Evolutionary conservation across 2,329 filamentous ascomycete genomes (phyloP).

Genomic region (Trichoderma arundinaceum): DNA sequence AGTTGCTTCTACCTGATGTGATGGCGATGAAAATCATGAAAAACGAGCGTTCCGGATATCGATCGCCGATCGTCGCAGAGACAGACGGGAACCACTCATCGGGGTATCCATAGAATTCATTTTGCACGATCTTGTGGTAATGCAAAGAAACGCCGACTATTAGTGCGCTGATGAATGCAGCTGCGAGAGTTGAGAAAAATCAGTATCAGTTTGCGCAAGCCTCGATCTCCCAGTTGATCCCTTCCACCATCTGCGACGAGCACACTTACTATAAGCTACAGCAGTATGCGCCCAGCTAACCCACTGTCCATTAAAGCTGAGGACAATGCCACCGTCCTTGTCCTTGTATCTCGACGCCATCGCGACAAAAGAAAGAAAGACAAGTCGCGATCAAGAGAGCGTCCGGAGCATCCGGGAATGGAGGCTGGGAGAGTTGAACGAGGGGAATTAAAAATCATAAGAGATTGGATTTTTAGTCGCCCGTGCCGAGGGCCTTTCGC

Average conservation of each 20-base stretch:
- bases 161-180: constrained; percentile 85
- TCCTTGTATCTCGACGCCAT: constrained; percentile 64
- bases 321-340: constrained; percentile 64
- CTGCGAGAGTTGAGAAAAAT: constrained; percentile 47
- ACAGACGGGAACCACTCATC: constrained; percentile 97
- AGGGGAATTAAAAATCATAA: constrained; percentile 28
- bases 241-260: not conserved
- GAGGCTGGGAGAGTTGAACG: constrained; percentile 20
- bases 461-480: constrained; percentile 29
- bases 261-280: constrained; percentile 74
- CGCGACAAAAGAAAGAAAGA: constrained; percentile 34
- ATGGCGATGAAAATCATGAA: constrained; percentile 98
- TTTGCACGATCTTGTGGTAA: constrained; percentile 96
- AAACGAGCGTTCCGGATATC: constrained; percentile 93
- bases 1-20: constrained; percentile 72
- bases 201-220: constrained; percentile 34
- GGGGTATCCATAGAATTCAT: constrained; percentile 93
- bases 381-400: constrained; percentile 38
- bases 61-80: constrained; percentile 94
- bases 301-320: constrained; percentile 83
- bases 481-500: constrained; percentile 35
- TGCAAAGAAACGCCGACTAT: constrained; percentile 81
- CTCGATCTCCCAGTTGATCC: not conserved
- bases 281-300: constrained; percentile 86
- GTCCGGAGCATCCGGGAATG: constrained; percentile 43